These are phyloP conservation scores for Hypoxylon sp. DNA, from an alignment of 2,329 filamentous ascomycete genomes.

Conservation along the genomic window DNA sequence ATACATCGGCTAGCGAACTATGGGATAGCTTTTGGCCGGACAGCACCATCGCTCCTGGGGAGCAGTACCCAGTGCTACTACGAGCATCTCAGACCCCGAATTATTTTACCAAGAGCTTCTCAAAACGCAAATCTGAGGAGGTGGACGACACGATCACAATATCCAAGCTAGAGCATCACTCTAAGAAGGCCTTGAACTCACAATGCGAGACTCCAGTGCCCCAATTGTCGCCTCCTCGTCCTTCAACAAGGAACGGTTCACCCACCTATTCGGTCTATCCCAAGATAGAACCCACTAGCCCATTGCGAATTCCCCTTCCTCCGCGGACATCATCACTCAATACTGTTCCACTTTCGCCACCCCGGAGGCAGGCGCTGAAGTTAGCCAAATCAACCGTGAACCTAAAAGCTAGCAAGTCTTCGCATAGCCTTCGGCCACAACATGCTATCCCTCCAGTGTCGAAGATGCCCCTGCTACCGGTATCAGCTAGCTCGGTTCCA, in stretches of 20 bases:
- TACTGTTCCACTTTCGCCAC: conserved; percentile 47
- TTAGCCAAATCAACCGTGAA: conserved; percentile 48
- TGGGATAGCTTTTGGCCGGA: conserved; percentile 68
- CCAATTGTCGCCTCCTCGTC: conserved; percentile 35
- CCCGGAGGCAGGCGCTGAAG: conserved; percentile 46
- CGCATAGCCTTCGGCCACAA: conserved; percentile 32
- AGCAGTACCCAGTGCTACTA: conserved; percentile 44
- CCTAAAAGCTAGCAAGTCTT: conserved; percentile 43
- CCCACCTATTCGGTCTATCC: conserved; percentile 61
- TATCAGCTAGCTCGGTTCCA: conserved; percentile 44
- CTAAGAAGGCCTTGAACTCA: conserved; percentile 45
- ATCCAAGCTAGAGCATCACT: conserved; percentile 30
- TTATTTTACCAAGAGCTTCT: conserved; percentile 42
- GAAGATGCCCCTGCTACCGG: conserved; percentile 16
- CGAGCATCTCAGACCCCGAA: conserved; percentile 39
- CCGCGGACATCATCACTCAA: conserved; percentile 54
- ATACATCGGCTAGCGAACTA: conserved; percentile 61
- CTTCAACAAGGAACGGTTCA: conserved; percentile 36
- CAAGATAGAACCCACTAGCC: conserved; percentile 49
- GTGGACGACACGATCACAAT: conserved; percentile 49
- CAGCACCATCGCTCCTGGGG: conserved; percentile 31
- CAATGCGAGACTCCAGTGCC: conserved; percentile 46
- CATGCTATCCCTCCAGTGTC: conserved; percentile 8
- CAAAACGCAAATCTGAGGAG: conserved; percentile 25
- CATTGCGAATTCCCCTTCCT: conserved; percentile 51